phyloP scores from a whole-genome alignment of 495 filamentous ascomycete genomes.

The Cercophora samala region DNA sequence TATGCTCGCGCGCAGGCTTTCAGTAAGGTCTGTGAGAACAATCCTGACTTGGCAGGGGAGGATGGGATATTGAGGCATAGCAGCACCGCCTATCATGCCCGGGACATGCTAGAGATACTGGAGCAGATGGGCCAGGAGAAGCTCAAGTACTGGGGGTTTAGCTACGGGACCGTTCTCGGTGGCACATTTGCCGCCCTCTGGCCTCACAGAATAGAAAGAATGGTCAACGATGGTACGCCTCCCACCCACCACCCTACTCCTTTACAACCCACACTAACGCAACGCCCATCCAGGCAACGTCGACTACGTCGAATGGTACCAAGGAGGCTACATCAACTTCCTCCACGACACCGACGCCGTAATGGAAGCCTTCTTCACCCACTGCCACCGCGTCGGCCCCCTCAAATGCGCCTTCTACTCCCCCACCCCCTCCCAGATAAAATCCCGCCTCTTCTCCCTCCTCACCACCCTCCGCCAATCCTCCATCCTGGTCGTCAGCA shows the following conservation, averaged over 20 bases:
- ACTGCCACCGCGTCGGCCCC: slow-evolving; percentile 52
- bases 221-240: slow-evolving; percentile 48
- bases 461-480: slow-evolving; percentile 43
- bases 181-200: slow-evolving; percentile 51
- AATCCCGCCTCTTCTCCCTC: slow-evolving; percentile 40
- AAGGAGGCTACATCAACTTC: slow-evolving; percentile 46
- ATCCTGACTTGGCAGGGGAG: slow-evolving; percentile 18
- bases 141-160: slow-evolving; percentile 55
- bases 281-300: slow-evolving; percentile 34
- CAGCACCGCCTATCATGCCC: slow-evolving; percentile 40
- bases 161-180: slow-evolving; percentile 53
- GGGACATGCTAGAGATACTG: slow-evolving; percentile 44
- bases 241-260: not conserved
- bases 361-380: slow-evolving; percentile 51
- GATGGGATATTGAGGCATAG: slow-evolving; percentile 36
- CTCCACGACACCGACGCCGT: slow-evolving; percentile 53
- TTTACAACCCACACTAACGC: slow-evolving; percentile 8
- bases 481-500: slow-evolving; percentile 52
- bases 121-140: slow-evolving; percentile 38
- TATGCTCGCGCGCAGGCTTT: slow-evolving; percentile 39
- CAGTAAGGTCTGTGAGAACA: slow-evolving; percentile 36
- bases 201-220: slow-evolving; percentile 45
- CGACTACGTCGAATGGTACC: slow-evolving; percentile 48
- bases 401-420: slow-evolving; percentile 47
- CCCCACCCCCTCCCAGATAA: slow-evolving; percentile 40